Conservation (phyloP, 441 rosid species). For the Gossypium davidsonii region DNA sequence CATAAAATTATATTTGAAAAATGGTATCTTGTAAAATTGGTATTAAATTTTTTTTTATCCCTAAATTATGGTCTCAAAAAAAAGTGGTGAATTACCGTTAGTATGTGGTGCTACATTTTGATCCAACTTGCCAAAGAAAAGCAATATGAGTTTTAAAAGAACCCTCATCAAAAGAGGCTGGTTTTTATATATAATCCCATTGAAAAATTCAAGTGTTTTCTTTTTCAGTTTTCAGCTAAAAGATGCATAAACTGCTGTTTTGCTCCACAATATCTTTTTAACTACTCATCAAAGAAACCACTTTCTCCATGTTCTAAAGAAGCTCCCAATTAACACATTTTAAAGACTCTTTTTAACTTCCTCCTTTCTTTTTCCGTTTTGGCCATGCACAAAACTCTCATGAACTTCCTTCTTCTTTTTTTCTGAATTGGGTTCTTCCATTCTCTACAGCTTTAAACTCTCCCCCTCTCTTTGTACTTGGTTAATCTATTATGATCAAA, state of each 20-base stretch:
- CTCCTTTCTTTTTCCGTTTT: background rate
- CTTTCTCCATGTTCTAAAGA: slow-evolving; percentile 8
- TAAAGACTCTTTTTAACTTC: background rate
- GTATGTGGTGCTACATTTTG: too few relatives aligned
- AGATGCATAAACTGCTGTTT: background rate
- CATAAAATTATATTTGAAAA: too few relatives aligned
- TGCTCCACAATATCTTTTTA: slow-evolving; percentile 4
- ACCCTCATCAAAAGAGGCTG: slow-evolving; percentile 7
- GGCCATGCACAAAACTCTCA: slow-evolving; percentile 8
- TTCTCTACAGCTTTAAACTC: background rate
- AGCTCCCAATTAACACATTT: background rate
- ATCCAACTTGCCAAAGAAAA: too few relatives aligned
- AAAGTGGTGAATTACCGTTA: too few relatives aligned
- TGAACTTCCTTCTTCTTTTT: background rate
- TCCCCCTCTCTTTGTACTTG: background rate
- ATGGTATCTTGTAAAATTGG: too few relatives aligned
- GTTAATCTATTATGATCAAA: background rate
- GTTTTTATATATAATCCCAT: background rate
- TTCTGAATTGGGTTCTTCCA: background rate
- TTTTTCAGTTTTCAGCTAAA: slow-evolving; percentile 9
- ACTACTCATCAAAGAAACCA: slow-evolving; percentile 12
- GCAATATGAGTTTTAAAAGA: background rate
- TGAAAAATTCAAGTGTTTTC: background rate
- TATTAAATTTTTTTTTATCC: too few relatives aligned
- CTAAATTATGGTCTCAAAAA: too few relatives aligned